Evolutionary conservation across 106 monocot genomes (phyloP).

Genomic region (Acorus gramineus): DNA sequence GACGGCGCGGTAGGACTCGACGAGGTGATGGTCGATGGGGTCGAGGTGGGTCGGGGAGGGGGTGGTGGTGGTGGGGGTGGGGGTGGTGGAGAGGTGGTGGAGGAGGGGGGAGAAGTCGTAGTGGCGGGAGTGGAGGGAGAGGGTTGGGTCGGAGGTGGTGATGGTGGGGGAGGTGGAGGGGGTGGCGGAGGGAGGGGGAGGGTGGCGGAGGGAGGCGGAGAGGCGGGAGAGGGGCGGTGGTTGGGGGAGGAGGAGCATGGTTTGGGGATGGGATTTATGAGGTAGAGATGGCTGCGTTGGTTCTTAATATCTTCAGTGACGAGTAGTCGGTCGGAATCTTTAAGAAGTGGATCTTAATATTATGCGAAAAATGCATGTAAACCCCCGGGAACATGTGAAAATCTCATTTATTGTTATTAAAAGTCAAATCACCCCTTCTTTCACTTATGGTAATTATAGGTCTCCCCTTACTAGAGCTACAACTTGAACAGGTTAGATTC

Average conservation of each 20-base stretch:
- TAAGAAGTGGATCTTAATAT: too few species aligned
- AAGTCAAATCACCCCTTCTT: too few species aligned
- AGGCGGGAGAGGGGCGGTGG: neutral
- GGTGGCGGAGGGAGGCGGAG: neutral
- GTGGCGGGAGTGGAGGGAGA: slow-evolving; percentile 7
- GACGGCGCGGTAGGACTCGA: slow-evolving; percentile 14
- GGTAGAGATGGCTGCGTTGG: too few species aligned
- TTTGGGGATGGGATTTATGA: too few species aligned
- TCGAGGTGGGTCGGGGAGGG: slow-evolving; percentile 5
- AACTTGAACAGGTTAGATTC: too few species aligned
- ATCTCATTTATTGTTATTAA: too few species aligned
- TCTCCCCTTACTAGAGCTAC: too few species aligned
- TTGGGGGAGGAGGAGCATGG: slow-evolving; percentile 8
- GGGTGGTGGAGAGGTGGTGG: slow-evolving; percentile 5
- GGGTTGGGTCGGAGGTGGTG: neutral
- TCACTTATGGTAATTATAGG: too few species aligned
- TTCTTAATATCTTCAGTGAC: too few species aligned
- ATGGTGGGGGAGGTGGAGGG: neutral
- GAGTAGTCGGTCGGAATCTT: too few species aligned
- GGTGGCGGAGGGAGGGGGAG: neutral
- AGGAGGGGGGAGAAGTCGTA: slow-evolving; percentile 22
- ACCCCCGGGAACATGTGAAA: too few species aligned
- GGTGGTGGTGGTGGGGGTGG: neutral
- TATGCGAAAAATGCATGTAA: too few species aligned
- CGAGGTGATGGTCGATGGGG: slow-evolving; percentile 9